phyloP scores from a whole-genome alignment of 2,329 filamentous ascomycete species.

The Fusarium secorum region DNA sequence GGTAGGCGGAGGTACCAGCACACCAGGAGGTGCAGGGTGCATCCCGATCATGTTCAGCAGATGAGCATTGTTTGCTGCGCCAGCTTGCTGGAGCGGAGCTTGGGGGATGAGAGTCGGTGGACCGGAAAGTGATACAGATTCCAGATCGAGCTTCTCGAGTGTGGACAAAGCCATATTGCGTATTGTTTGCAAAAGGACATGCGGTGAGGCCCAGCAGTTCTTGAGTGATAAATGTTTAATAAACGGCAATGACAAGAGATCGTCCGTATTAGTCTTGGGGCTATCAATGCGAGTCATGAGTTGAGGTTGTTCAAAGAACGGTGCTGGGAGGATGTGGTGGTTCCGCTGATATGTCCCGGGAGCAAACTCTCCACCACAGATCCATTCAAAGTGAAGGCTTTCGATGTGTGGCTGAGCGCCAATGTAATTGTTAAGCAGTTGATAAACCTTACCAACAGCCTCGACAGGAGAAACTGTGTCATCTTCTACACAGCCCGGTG shows the following conservation, averaged over 20 bases:
- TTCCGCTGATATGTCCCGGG: constrained; percentile 68
- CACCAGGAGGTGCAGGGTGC: not conserved
- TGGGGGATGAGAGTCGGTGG: constrained; percentile 45
- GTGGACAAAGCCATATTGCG: constrained; percentile 54
- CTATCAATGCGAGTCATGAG: constrained; percentile 43
- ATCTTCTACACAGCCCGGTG: constrained; percentile 60
- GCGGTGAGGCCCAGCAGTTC: constrained; percentile 74
- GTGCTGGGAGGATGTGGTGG: constrained; percentile 68
- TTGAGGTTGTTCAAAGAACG: constrained; percentile 52
- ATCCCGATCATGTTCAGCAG: constrained; percentile 31
- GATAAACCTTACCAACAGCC: constrained; percentile 60
- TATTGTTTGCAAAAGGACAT: constrained; percentile 62
- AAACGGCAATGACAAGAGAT: constrained; percentile 61
- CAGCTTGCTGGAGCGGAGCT: constrained; percentile 36
- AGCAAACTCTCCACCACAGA: constrained; percentile 72
- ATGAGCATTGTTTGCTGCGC: constrained; percentile 11
- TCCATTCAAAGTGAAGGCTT: constrained; percentile 70
- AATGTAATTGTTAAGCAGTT: constrained; percentile 60
- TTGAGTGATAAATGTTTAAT: constrained; percentile 67
- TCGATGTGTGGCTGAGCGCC: constrained; percentile 59
- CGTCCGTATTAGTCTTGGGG: constrained; percentile 45
- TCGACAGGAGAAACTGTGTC: constrained; percentile 58
- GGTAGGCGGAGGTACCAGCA: not conserved
- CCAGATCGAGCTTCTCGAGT: constrained; percentile 63
- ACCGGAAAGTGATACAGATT: constrained; percentile 71